These are phyloP conservation scores for Colletotrichum caudatum DNA, from an alignment of 2,329 filamentous ascomycete genomes.

Conservation along the genomic window DNA sequence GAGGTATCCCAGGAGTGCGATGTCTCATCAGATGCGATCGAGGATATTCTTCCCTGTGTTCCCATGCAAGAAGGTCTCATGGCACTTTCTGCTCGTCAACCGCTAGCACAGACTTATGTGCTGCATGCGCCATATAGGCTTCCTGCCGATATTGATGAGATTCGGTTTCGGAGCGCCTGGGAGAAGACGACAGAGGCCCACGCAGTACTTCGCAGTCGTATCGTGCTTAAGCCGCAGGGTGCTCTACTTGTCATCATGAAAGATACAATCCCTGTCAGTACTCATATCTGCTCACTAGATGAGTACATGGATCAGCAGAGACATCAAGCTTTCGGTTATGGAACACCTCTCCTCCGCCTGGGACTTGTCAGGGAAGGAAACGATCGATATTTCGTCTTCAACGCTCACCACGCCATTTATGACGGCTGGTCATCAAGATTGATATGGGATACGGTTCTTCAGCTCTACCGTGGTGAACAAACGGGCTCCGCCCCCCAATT, in stretches of 20 bases:
- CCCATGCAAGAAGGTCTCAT: neutral
- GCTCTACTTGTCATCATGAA: neutral
- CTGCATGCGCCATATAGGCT: neutral
- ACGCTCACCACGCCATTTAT: neutral
- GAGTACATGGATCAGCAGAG: neutral
- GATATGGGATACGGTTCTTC: neutral
- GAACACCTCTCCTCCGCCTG: too few relatives aligned
- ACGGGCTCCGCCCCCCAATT: neutral
- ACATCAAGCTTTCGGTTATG: neutral
- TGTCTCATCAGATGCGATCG: neutral
- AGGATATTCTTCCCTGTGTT: neutral
- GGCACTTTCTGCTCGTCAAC: neutral
- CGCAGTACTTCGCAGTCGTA: neutral
- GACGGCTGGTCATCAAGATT: neutral
- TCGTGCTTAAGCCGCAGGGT: neutral
- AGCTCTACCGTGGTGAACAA: neutral
- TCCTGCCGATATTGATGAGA: neutral
- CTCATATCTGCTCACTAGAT: neutral
- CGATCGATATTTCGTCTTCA: too few relatives aligned
- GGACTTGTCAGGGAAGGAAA: too few relatives aligned
- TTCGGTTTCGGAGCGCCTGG: neutral
- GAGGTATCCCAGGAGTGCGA: neutral
- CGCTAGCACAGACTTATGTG: neutral
- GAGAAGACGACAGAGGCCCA: neutral
- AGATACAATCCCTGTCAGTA: neutral